Conservation (phyloP, 148 eudicot species). For the Camellia sinensis region DNA sequence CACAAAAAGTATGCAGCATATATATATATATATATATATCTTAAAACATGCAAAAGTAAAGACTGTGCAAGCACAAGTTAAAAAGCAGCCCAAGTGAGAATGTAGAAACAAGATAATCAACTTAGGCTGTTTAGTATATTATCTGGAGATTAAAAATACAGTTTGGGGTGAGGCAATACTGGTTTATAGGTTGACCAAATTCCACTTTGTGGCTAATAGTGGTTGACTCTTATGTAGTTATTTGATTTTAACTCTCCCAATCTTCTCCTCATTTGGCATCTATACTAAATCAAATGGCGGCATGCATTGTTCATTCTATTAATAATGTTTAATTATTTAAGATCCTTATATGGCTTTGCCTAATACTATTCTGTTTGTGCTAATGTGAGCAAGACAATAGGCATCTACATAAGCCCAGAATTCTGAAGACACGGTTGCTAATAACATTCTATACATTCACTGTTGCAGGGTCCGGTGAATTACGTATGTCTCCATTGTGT, state of each 20-base stretch:
- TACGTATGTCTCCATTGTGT: slow-evolving; percentile 83
- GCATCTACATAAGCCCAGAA: not conserved
- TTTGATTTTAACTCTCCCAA: not conserved
- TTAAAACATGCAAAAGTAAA: too few species aligned
- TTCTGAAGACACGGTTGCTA: not conserved
- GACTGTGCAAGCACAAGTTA: too few species aligned
- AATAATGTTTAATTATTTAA: not conserved
- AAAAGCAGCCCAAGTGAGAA: too few species aligned
- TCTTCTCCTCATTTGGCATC: not conserved
- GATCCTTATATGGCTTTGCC: not conserved
- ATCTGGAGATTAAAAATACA: too few species aligned
- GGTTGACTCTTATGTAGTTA: not conserved
- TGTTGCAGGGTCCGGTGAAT: slow-evolving; percentile 90
- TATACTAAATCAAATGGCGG: too few species aligned
- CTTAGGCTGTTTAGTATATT: too few species aligned
- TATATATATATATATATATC: too few species aligned
- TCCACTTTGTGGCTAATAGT: not conserved
- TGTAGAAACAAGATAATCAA: too few species aligned
- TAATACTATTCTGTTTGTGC: not conserved
- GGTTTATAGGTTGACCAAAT: too few species aligned
- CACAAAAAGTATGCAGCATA: too few species aligned
- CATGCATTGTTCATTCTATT: not conserved
- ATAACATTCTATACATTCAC: slow-evolving; percentile 7
- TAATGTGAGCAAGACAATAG: not conserved
- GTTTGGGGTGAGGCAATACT: too few species aligned